A percentile compares a stretch with the other conserved stretches of the same genome.
Evolutionary conservation across 2,329 filamentous ascomycete genomes (phyloP).

Genomic region (Exophiala sp.): DNA sequence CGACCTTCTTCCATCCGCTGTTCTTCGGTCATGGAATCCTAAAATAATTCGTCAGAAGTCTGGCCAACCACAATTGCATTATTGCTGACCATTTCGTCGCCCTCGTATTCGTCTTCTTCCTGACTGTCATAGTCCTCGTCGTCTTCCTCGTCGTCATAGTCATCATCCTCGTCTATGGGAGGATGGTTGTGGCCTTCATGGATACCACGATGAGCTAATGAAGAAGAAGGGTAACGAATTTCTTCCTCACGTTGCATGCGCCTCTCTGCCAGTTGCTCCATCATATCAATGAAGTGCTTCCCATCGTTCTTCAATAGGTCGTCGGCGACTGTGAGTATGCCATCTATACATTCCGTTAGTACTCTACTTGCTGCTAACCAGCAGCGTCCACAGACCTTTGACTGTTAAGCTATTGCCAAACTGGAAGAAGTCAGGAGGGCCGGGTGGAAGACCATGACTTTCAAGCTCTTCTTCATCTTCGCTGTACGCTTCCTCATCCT

Average conservation of each 20-base stretch:
- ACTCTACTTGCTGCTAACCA: not conserved
- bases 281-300: conserved; percentile 99
- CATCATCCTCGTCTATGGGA: conserved; percentile 66
- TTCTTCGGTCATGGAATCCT: conserved; percentile 97
- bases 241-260: conserved; percentile 96
- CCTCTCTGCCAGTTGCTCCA: conserved; percentile 96
- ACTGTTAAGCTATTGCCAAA: conserved; percentile 97
- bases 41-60: conserved; percentile 36
- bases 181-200: conserved; percentile 71
- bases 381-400: conserved; percentile 54
- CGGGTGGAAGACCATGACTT: conserved; percentile 58
- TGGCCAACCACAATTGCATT: conserved; percentile 29
- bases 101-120: conserved; percentile 60
- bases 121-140: conserved; percentile 58
- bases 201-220: conserved; percentile 50
- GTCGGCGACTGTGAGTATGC: conserved; percentile 96
- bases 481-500: conserved; percentile 63
- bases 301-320: conserved; percentile 98
- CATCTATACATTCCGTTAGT: conserved; percentile 51
- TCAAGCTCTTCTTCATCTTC: conserved; percentile 59
- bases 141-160: conserved; percentile 73
- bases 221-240: conserved; percentile 61
- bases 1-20: conserved; percentile 98
- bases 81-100: conserved; percentile 55
- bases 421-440: conserved; percentile 83